Evolutionary conservation across 805 yeast species (phyloP).

Genomic region (Scheffersomyces ergatensis): DNA sequence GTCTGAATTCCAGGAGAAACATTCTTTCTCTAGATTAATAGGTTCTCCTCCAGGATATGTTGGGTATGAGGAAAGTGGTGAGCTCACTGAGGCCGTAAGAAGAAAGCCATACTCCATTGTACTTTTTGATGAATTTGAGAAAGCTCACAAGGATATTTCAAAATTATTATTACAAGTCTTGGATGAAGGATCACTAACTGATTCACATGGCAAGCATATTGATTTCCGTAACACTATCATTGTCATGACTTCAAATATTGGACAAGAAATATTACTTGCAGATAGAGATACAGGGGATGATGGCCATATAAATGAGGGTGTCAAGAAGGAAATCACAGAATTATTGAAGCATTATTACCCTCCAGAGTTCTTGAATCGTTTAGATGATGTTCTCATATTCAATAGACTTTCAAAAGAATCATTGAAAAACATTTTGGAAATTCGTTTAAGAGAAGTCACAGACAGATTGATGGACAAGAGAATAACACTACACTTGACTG

Average conservation of each 20-base stretch:
- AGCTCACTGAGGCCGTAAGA: conserved; percentile 92
- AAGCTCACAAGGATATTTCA: conserved; percentile 95
- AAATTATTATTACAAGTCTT: conserved; percentile 86
- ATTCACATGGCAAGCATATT: conserved; percentile 90
- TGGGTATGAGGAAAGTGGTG: conserved; percentile 95
- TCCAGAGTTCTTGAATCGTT: conserved; percentile 92
- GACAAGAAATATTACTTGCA: conserved; percentile 80
- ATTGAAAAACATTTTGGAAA: conserved; percentile 76
- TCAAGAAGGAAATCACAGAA: conserved; percentile 61
- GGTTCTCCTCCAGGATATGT: conserved; percentile 99
- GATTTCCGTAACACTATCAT: conserved; percentile 94
- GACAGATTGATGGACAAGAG: conserved; percentile 77
- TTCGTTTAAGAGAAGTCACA: conserved; percentile 78
- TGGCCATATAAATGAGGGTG: conserved; percentile 53
- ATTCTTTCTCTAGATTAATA: conserved; percentile 82
- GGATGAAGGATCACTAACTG: conserved; percentile 94
- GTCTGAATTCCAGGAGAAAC: conserved; percentile 97
- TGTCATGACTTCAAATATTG: conserved; percentile 95
- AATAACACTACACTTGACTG: conserved; percentile 54
- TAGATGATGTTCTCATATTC: conserved; percentile 92
- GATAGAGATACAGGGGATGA: conserved; percentile 55
- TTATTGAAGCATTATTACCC: conserved; percentile 74
- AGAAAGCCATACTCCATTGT: conserved; percentile 93
- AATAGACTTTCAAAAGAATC: conserved; percentile 81
- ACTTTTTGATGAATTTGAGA: conserved; percentile 93